These are phyloP conservation scores for Chytriomyces sp. DNA, from an alignment of 192 early-diverging fungal species.

Conservation along the genomic window DNA sequence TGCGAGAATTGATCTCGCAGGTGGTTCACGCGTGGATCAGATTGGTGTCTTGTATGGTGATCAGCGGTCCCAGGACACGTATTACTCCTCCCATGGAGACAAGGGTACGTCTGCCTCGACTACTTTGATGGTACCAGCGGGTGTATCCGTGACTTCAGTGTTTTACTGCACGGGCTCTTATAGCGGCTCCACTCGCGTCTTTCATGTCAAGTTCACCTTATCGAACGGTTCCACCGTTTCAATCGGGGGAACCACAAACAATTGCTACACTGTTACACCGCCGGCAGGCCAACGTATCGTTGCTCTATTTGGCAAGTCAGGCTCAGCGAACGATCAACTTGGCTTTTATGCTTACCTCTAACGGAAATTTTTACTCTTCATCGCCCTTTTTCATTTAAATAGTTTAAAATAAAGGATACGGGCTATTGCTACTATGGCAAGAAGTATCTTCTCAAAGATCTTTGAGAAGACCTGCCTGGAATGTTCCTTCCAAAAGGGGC, in stretches of 20 bases:
- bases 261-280: slow-evolving; percentile 13
- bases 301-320: background rate
- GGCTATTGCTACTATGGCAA: too few species aligned
- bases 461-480: too few species aligned
- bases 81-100: background rate
- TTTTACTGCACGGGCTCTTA: slow-evolving; percentile 7
- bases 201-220: slow-evolving; percentile 19
- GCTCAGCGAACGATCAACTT: slow-evolving; percentile 1
- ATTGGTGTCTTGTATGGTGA: slow-evolving; percentile 21
- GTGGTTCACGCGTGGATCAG: slow-evolving; percentile 12
- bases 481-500: too few species aligned
- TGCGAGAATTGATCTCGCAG: slow-evolving; percentile 10
- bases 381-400: background rate
- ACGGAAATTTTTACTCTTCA: too few species aligned
- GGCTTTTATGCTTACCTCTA: slow-evolving; percentile 11
- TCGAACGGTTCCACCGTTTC: background rate
- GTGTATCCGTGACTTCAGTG: background rate
- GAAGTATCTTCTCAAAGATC: too few species aligned
- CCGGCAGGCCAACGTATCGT: slow-evolving; percentile 15
- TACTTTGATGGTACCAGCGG: background rate
- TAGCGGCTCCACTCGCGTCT: slow-evolving; percentile 11
- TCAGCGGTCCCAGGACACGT: background rate
- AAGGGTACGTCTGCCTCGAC: background rate
- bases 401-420: too few species aligned
- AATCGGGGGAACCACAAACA: background rate